Conservation (phyloP, 192 early-diverging fungal genomes). For the Backusella tuberculispora region DNA sequence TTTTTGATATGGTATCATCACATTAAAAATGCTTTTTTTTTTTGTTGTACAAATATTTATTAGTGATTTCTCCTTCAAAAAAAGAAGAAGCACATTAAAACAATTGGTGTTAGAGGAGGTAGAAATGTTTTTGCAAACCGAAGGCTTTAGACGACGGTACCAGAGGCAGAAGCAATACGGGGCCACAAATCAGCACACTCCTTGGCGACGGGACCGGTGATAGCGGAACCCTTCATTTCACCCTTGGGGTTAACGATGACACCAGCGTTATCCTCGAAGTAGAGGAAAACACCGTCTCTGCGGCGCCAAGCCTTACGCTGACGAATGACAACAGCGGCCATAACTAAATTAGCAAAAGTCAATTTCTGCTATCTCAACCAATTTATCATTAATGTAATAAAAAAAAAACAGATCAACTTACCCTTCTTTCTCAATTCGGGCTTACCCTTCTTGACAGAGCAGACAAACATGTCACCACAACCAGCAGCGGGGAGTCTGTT, state of each 20-base stretch:
- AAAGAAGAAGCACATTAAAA: not conserved
- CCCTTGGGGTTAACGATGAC: constrained; percentile 92
- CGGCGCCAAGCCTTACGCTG: constrained; percentile 99
- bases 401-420: constrained; percentile 38
- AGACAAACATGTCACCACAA: constrained; percentile 99
- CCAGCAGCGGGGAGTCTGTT: constrained; percentile 98
- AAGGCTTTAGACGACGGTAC: constrained; percentile 64
- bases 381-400: not conserved
- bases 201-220: constrained; percentile 99
- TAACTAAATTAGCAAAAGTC: constrained; percentile 60
- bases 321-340: constrained; percentile 98
- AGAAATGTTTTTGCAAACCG: not conserved
- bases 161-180: constrained; percentile 94
- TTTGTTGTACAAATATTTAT: constrained; percentile 11
- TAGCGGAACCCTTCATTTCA: constrained; percentile 85
- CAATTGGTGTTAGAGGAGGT: not conserved
- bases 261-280: constrained; percentile 99
- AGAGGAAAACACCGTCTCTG: constrained; percentile 98
- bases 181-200: constrained; percentile 99
- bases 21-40: not conserved
- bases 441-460: constrained; percentile 99
- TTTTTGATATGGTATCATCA: not conserved
- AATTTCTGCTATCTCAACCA: not conserved
- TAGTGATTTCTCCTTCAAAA: not conserved
- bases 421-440: constrained; percentile 99